Conservation (phyloP, 2,329 filamentous ascomycete species). For the Fusarium tuaranense region DNA sequence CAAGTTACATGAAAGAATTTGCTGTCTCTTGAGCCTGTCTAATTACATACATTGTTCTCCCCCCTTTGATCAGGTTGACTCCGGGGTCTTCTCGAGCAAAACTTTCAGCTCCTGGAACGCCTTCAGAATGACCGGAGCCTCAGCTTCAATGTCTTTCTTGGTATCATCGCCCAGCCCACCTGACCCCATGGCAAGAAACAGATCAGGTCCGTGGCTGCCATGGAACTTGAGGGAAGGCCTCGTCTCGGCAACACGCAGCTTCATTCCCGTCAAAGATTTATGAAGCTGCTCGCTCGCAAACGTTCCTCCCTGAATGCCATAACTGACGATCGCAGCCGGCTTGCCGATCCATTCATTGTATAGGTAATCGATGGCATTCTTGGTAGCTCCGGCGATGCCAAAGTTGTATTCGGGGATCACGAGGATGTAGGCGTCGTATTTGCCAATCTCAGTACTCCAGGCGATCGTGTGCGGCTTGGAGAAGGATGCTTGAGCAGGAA, state of each 20-base stretch:
- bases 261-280: constrained; percentile 14
- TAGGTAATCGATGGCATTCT: constrained; percentile 74
- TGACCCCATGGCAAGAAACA: constrained; percentile 16
- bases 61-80: background rate
- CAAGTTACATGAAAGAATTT: too few relatives aligned
- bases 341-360: constrained; percentile 61
- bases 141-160: constrained; percentile 20
- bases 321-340: constrained; percentile 24
- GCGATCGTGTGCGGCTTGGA: constrained; percentile 54
- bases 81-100: background rate
- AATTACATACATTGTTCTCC: background rate
- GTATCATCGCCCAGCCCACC: constrained; percentile 27
- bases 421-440: constrained; percentile 61
- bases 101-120: constrained; percentile 19
- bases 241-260: constrained; percentile 17
- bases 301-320: constrained; percentile 25
- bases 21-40: too few relatives aligned
- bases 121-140: constrained; percentile 13
- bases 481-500: constrained; percentile 51
- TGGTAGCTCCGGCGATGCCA: constrained; percentile 64
- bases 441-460: constrained; percentile 59
- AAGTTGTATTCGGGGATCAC: constrained; percentile 69
- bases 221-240: constrained; percentile 20
- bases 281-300: constrained; percentile 4
- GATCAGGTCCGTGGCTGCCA: constrained; percentile 4